phyloP scores from a whole-genome alignment of 352 stramenopile species.

The Aphanomyces stellatus region DNA sequence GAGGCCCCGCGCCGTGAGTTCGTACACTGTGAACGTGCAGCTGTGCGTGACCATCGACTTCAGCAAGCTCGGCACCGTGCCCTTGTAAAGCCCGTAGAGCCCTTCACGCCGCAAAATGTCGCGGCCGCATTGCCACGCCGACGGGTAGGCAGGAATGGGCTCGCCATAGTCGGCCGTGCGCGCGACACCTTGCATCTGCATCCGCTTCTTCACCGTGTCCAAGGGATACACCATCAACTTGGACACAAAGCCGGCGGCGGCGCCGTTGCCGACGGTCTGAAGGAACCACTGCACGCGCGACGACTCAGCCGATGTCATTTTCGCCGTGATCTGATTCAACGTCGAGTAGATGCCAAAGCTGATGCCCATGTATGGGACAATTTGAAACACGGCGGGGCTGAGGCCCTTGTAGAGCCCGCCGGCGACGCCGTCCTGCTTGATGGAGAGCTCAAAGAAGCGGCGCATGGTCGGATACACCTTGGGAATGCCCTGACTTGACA shows the following conservation, averaged over 20 bases:
- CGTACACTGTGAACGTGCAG: constrained; percentile 69
- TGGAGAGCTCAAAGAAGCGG: constrained; percentile 36
- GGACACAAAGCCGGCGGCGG: constrained; percentile 79
- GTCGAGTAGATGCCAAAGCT: constrained; percentile 91
- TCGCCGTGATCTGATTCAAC: constrained; percentile 25
- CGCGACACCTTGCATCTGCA: constrained; percentile 83
- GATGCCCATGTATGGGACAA: constrained; percentile 93
- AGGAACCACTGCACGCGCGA: constrained; percentile 27
- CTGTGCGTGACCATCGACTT: constrained; percentile 76
- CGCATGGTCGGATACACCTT: constrained; percentile 72
- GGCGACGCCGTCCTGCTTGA: background rate
- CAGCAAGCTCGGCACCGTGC: constrained; percentile 61
- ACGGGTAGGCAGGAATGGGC: constrained; percentile 54
- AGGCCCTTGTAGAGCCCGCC: constrained; percentile 87
- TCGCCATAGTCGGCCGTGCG: constrained; percentile 46
- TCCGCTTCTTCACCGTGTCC: constrained; percentile 94
- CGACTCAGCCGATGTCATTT: constrained; percentile 3
- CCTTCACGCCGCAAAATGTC: constrained; percentile 59
- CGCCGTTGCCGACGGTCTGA: constrained; percentile 68
- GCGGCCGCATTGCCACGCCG: constrained; percentile 44
- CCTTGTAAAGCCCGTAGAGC: constrained; percentile 58
- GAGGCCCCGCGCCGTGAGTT: constrained; percentile 40
- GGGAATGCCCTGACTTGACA: constrained; percentile 85
- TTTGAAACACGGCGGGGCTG: constrained; percentile 81
- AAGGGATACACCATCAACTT: constrained; percentile 92